Conservation (phyloP, 495 filamentous ascomycete genomes). For the Massariosphaeria phaeospora region DNA sequence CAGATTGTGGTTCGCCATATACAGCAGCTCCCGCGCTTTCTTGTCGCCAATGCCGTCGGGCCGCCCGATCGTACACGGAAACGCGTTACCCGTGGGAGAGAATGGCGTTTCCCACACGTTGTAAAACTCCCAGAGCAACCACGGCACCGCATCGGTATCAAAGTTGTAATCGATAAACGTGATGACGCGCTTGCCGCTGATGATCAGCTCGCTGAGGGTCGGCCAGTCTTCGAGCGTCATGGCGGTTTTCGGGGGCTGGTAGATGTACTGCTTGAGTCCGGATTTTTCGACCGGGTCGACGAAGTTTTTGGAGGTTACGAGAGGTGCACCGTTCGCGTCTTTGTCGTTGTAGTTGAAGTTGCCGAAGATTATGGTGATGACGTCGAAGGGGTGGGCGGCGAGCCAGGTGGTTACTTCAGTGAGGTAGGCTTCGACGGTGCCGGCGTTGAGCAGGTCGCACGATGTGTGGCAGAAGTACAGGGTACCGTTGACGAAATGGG, state of each 20-base stretch:
- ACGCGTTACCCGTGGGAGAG: conserved; percentile 53
- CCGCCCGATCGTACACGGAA: conserved; percentile 57
- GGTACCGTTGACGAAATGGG: conserved; percentile 60
- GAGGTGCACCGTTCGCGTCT: conserved; percentile 14
- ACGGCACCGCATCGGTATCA: conserved; percentile 68
- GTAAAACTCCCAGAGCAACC: conserved; percentile 60
- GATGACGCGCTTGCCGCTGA: conserved; percentile 58
- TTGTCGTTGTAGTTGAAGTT: conserved; percentile 57
- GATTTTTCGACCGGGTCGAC: conserved; percentile 52
- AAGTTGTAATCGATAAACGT: conserved; percentile 80
- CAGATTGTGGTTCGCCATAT: conserved; percentile 90
- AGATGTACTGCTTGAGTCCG: conserved; percentile 51
- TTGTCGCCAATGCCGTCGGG: conserved; percentile 54
- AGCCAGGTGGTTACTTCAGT: conserved; percentile 68
- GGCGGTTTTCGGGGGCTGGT: conserved; percentile 61
- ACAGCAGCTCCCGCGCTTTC: conserved; percentile 60
- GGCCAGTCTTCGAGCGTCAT: conserved; percentile 80
- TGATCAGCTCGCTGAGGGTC: conserved; percentile 72
- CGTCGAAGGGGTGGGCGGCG: conserved; percentile 70
- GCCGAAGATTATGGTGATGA: conserved; percentile 83
- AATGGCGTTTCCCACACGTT: conserved; percentile 67
- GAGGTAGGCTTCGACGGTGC: conserved; percentile 71
- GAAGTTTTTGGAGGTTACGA: conserved; percentile 23
- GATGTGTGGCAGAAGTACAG: conserved; percentile 67
- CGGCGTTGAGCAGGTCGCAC: conserved; percentile 74